Conservation (phyloP, 495 filamentous ascomycete species). For the Clavariopsis aquatica region DNA sequence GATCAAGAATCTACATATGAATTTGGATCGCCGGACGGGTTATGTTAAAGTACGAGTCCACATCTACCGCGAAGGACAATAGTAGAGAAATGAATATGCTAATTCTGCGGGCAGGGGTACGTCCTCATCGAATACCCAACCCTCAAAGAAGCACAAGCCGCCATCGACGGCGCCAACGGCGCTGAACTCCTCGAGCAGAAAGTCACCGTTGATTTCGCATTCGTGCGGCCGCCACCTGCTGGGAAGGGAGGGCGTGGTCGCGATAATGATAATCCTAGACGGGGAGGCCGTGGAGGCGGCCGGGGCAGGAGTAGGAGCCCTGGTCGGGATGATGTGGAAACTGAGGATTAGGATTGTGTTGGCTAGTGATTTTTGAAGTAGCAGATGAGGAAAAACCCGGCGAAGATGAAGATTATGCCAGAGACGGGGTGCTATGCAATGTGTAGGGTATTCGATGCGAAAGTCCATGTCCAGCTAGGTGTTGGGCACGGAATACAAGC, state of each 20-base stretch:
- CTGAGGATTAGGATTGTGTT: conserved; percentile 22
- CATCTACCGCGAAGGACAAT: too few species aligned
- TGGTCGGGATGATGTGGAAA: conserved; percentile 25
- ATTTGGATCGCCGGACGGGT: conserved; percentile 90
- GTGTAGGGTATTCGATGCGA: neutral
- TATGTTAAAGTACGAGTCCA: conserved; percentile 80
- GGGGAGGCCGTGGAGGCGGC: conserved; percentile 53
- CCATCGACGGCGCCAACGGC: conserved; percentile 80
- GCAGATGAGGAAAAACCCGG: neutral
- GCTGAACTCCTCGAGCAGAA: conserved; percentile 90
- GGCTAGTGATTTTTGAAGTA: neutral
- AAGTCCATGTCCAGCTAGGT: neutral
- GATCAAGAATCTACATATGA: conserved; percentile 96
- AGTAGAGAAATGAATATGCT: too few species aligned
- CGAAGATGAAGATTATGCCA: neutral
- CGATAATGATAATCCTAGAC: conserved; percentile 53
- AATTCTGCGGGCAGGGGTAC: conserved; percentile 87
- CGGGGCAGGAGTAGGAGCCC: conserved; percentile 61
- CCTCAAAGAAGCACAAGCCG: conserved; percentile 77
- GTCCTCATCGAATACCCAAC: conserved; percentile 92
- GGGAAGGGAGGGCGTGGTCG: conserved; percentile 54
- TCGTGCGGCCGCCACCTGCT: conserved; percentile 87
- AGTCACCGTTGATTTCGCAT: conserved; percentile 89
- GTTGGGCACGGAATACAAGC: conserved; percentile 13
- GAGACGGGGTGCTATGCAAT: neutral